A percentile compares a stretch with the other conserved stretches of the same genome.
phyloP scores from a whole-genome alignment of 164 flowering plant genomes.

The Magnolia kwangsiensis region DNA sequence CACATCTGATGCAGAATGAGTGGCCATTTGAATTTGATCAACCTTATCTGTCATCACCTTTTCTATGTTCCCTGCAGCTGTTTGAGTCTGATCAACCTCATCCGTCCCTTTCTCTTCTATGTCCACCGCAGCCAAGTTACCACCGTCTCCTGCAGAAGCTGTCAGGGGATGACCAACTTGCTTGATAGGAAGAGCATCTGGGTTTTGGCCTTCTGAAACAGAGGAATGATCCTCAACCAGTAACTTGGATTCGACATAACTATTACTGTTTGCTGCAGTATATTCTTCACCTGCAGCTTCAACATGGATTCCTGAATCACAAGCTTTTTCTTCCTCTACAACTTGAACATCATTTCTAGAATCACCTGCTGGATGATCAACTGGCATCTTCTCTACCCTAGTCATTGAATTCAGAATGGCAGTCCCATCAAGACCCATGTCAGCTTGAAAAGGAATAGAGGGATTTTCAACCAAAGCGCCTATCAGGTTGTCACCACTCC shows the following conservation, averaged over 20 bases:
- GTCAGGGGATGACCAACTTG: not conserved
- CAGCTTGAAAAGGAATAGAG: not conserved
- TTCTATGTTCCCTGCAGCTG: not conserved
- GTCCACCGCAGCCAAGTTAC: not conserved
- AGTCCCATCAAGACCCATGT: not conserved
- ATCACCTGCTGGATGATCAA: not conserved
- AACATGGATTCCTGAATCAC: not conserved
- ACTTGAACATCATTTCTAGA: conserved; percentile 1
- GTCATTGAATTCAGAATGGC: not conserved
- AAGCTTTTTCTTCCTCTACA: not conserved
- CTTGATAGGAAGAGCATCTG: not conserved
- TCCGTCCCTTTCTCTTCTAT: not conserved
- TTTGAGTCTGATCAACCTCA: conserved; percentile 2
- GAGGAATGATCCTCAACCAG: not conserved
- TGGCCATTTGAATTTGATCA: not conserved
- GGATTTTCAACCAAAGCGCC: not conserved
- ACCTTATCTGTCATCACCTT: not conserved
- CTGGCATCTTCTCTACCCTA: conserved; percentile 2
- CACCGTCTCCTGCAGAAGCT: not conserved
- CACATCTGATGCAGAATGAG: not conserved
- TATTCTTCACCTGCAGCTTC: not conserved
- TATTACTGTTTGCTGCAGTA: not conserved
- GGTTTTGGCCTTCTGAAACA: not conserved
- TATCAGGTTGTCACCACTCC: conserved; percentile 2
- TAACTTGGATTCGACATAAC: not conserved